Evolutionary conservation across 116 monocot genomes (phyloP).

Genomic region (Zostera marina): DNA sequence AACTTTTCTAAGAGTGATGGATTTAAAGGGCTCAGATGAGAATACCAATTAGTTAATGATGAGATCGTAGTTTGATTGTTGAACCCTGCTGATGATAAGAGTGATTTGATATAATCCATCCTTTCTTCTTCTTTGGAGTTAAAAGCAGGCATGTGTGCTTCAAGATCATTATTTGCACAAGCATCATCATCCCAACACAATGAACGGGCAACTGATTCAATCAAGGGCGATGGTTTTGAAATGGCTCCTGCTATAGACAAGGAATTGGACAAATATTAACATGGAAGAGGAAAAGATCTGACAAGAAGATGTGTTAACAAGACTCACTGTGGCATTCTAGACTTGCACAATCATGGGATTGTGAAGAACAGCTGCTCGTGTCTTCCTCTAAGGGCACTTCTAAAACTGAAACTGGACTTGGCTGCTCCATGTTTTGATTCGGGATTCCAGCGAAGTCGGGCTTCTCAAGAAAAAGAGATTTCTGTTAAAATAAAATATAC

Average conservation of each 20-base stretch:
- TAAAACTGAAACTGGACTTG: slow-evolving; percentile 47
- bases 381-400: slow-evolving; percentile 44
- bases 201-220: slow-evolving; percentile 29
- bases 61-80: slow-evolving; percentile 5
- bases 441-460: slow-evolving; percentile 3
- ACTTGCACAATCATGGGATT: slow-evolving; percentile 18
- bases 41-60: slow-evolving; percentile 21
- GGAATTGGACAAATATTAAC: neutral
- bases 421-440: slow-evolving; percentile 14
- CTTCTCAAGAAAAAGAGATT: slow-evolving; percentile 3
- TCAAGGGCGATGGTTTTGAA: slow-evolving; percentile 14
- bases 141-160: neutral
- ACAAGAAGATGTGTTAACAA: neutral
- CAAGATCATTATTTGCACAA: neutral
- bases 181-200: slow-evolving; percentile 12
- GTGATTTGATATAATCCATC: slow-evolving; percentile 11
- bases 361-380: slow-evolving; percentile 12
- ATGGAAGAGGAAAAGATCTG: neutral
- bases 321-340: slow-evolving; percentile 12
- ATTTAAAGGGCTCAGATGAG: slow-evolving; percentile 29
- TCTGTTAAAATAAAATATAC: slow-evolving; percentile 5
- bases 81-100: slow-evolving; percentile 27
- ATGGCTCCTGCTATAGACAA: slow-evolving; percentile 3
- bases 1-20: slow-evolving; percentile 23
- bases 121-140: slow-evolving; percentile 15